Percentiles rank a stretch among this genome's conserved stretches.
Conservation (phyloP, 805 yeast species). For the Clavispora vitiphila region DNA sequence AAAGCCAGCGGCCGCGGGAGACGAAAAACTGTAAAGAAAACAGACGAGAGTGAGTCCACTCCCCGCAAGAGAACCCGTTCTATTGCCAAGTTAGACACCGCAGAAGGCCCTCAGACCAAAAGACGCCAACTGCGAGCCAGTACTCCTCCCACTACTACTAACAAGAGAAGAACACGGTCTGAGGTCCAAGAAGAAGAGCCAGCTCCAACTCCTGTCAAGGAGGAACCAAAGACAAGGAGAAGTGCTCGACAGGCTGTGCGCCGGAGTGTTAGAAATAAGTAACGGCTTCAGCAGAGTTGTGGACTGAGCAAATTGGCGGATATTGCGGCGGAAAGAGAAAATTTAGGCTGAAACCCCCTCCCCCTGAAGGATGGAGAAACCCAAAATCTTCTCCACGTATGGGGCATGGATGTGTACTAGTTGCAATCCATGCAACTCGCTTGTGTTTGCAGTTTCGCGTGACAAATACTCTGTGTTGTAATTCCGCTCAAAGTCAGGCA, state of each 20-base stretch:
- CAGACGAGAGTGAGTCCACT: slow-evolving; percentile 3
- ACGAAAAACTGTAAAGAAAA: slow-evolving; percentile 5
- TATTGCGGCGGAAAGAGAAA: no score
- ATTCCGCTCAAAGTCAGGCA: not conserved
- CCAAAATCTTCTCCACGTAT: no score
- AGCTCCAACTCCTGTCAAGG: not conserved
- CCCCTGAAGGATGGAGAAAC: no score
- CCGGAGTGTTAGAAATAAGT: slow-evolving; percentile 11
- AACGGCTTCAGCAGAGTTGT: no score
- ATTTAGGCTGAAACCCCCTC: no score
- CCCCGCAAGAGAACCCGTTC: slow-evolving; percentile 18
- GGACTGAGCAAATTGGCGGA: no score
- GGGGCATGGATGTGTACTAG: not conserved
- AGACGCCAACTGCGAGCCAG: slow-evolving; percentile 8
- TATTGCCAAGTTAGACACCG: slow-evolving; percentile 14
- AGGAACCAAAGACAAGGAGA: slow-evolving; percentile 11
- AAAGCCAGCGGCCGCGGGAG: slow-evolving; percentile 4
- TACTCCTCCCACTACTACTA: slow-evolving; percentile 3
- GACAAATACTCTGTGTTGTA: not conserved
- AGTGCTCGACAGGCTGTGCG: slow-evolving; percentile 11
- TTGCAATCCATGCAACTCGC: not conserved
- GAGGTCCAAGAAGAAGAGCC: slow-evolving; percentile 7
- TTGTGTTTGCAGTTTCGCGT: not conserved
- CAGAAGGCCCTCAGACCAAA: slow-evolving; percentile 6
- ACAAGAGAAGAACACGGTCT: slow-evolving; percentile 17